Base-by-base conservation (phyloP, 306 rosid species). In the Malus sylvestris region DNA sequence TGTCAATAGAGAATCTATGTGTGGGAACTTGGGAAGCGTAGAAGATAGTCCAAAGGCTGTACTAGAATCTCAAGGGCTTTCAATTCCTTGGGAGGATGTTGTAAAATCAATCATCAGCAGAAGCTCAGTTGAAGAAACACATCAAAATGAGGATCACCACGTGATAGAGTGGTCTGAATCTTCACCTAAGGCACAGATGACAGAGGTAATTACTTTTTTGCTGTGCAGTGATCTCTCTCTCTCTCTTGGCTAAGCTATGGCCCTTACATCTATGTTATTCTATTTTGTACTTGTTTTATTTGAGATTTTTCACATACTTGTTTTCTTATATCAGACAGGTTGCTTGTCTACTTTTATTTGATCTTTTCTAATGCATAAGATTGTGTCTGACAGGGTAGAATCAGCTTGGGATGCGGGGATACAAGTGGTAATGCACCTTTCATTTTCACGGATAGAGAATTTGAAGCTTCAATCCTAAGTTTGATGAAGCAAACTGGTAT, bases 151-250 rank as follows among this genome's bases (percentile, higher is more conserved):
- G 76, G 85, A 83, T 73, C 73, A 59, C 74, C 46, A 55, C 74
- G 15, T 78, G 73, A 65, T 75, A 61, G 87, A 83, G 63, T 74
- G 76, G 35, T 79, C 83, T 72, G 61, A 78, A 71, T 80, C 67
- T 75, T 83, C 86, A 74, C 76, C 40, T 75, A 76, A 78, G 61
- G 71, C 70, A 81, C 86, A 77, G 53, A 69, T 49, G 65, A 74
- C 85, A 77, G 82, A 87, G 99, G 97, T 95, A 88, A 67, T 25
- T 20, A 38, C 25, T 70, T 58, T 83, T 81, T 77, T 74, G 62
- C 58, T 76, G 30, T 33, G 73, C 64, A 29, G 40, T 60, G 14
- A 10, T 63, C 22, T 15, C 12, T 30, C 42, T 63, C 22, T 29
- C 8, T 20, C 62, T 10, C 63, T 11, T 33, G 3, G 55, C 53